Evolutionary conservation across 257 asterid species (phyloP).

Genomic region (Fraxinus anomala): DNA sequence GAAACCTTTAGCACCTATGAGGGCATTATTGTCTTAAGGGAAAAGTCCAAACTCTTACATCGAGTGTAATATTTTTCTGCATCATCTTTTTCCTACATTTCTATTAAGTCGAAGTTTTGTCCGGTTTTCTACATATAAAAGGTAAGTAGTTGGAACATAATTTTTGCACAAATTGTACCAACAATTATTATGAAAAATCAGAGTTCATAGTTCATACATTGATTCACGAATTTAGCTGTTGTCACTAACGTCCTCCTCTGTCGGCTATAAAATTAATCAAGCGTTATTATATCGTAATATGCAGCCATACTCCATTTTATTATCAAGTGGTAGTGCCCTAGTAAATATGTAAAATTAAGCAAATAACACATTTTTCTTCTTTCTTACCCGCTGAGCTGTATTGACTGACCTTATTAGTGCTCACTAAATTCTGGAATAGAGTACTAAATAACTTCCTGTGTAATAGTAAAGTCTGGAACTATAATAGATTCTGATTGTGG

Average conservation of each 20-base stretch:
- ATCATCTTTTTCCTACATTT: too few relatives aligned
- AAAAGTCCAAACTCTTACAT: too few relatives aligned
- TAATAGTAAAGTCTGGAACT: not conserved
- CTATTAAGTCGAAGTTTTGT: not conserved
- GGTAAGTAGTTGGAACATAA: too few relatives aligned
- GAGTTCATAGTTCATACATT: not conserved
- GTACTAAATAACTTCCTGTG: not conserved
- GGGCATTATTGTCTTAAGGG: too few relatives aligned
- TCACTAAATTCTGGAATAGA: not conserved
- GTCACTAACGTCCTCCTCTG: not conserved
- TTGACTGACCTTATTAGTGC: not conserved
- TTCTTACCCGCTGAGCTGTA: not conserved
- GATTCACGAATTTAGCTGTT: not conserved
- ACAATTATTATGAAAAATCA: not conserved
- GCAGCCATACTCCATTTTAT: not conserved
- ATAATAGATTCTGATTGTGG: not conserved
- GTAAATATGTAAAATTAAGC: not conserved
- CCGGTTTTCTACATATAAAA: too few relatives aligned
- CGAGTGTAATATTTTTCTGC: too few relatives aligned
- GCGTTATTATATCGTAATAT: not conserved
- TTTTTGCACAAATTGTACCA: too few relatives aligned
- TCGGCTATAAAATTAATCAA: not conserved
- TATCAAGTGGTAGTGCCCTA: not conserved
- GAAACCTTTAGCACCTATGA: too few relatives aligned
- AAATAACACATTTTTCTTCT: not conserved